These are phyloP conservation scores for Linum trigynum DNA, from an alignment of 345 rosid genomes.

Conservation along the genomic window DNA sequence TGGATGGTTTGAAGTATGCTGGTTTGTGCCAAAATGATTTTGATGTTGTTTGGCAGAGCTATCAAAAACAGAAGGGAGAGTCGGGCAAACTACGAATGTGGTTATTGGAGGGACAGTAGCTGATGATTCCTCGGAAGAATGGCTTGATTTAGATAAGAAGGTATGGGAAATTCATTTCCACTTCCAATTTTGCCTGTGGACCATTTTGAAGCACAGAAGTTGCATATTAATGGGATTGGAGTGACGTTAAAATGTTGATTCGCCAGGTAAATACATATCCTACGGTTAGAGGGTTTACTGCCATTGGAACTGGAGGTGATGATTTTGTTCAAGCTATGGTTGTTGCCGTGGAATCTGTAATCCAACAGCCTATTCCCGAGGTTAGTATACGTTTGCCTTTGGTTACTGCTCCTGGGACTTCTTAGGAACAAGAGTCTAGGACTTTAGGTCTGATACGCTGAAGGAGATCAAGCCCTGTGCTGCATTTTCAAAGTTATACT, in stretches of 20 bases:
- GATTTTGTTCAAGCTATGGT: constrained; percentile 97
- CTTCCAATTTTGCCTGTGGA: not conserved
- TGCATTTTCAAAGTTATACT: not conserved
- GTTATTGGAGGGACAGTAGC: constrained; percentile 89
- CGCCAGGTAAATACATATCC: constrained; percentile 87
- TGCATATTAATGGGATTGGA: not conserved
- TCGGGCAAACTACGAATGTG: constrained; percentile 89
- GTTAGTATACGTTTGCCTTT: constrained; percentile 24
- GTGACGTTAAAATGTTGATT: constrained; percentile 5
- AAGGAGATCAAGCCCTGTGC: not conserved
- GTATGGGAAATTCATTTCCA: constrained; percentile 21
- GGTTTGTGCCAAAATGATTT: not conserved
- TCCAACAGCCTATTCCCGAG: constrained; percentile 77
- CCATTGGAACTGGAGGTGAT: constrained; percentile 94
- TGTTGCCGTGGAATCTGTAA: constrained; percentile 93
- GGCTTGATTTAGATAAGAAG: constrained; percentile 95
- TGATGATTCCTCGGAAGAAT: constrained; percentile 79
- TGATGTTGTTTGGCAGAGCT: constrained; percentile 47
- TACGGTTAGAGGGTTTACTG: constrained; percentile 88
- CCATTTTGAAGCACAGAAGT: no score
- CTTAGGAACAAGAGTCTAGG: not conserved
- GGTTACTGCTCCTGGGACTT: constrained; percentile 7
- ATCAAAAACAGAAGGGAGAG: constrained; percentile 84
- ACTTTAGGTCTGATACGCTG: not conserved
- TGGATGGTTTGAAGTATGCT: not conserved